phyloP scores from a whole-genome alignment of 768 basidiomycete genomes.

The Asterophora lycoperdoides region DNA sequence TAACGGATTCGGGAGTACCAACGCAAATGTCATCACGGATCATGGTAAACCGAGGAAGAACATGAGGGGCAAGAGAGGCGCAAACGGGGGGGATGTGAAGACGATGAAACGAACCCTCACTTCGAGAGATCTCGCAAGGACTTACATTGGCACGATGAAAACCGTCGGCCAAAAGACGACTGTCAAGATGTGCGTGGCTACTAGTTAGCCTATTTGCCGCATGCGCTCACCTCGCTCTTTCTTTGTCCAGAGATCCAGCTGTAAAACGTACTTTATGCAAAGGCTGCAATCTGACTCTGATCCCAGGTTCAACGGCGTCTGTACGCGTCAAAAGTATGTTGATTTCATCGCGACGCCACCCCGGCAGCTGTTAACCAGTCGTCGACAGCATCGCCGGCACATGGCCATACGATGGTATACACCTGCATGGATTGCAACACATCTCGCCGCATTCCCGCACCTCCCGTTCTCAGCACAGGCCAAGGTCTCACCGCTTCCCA shows the following conservation, averaged over 20 bases:
- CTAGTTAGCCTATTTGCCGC: neutral
- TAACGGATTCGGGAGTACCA: neutral
- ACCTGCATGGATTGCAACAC: slow-evolving; percentile 57
- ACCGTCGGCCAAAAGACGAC: slow-evolving; percentile 71
- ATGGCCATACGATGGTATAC: slow-evolving; percentile 54
- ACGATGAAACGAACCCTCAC: slow-evolving; percentile 16
- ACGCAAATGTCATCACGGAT: neutral
- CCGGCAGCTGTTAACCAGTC: neutral
- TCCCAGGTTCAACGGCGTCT: slow-evolving; percentile 63
- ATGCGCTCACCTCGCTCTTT: neutral
- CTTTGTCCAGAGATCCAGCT: slow-evolving; percentile 59
- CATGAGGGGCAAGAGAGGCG: slow-evolving; percentile 19
- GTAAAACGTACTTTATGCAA: slow-evolving; percentile 82
- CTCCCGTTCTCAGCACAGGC: slow-evolving; percentile 32
- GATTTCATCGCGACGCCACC: neutral
- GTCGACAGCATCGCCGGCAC: slow-evolving; percentile 32
- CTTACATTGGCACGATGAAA: slow-evolving; percentile 64
- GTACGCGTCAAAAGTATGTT: slow-evolving; percentile 63
- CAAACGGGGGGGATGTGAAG: slow-evolving; percentile 23
- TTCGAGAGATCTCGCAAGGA: slow-evolving; percentile 54
- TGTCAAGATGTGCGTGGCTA: slow-evolving; percentile 62
- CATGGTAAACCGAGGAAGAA: neutral
- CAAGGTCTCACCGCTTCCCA: neutral
- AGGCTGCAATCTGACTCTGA: slow-evolving; percentile 56
- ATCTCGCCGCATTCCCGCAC: slow-evolving; percentile 64